Percentiles rank a stretch among this genome's conserved stretches.
These are phyloP conservation scores for Nakataea oryzae DNA, from an alignment of 2,329 filamentous ascomycete species.

Conservation along the genomic window DNA sequence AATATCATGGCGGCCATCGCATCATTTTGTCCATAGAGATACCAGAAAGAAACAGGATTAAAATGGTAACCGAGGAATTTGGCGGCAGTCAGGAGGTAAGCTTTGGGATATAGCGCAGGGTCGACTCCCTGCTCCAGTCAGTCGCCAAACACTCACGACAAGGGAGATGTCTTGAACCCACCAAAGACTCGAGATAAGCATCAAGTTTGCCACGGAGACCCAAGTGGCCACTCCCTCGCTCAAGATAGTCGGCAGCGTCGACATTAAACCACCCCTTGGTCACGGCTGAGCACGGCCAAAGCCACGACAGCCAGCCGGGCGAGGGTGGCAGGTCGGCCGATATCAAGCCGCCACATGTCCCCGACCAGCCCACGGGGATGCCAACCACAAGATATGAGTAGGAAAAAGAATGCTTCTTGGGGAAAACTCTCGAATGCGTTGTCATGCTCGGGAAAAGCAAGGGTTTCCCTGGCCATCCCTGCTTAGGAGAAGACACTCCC, in stretches of 20 bases:
- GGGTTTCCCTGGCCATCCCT: slow-evolving; percentile 24
- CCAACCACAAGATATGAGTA: slow-evolving; percentile 64
- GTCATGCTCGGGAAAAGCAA: slow-evolving; percentile 56
- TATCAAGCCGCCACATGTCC: slow-evolving; percentile 42
- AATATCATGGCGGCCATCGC: slow-evolving; percentile 54
- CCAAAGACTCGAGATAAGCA: slow-evolving; percentile 45
- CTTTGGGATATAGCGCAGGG: slow-evolving; percentile 50
- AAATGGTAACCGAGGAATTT: slow-evolving; percentile 60
- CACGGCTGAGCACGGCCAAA: slow-evolving; percentile 15
- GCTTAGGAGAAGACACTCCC: slow-evolving; percentile 1
- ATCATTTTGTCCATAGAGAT: slow-evolving; percentile 53
- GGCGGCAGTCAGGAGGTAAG: slow-evolving; percentile 62
- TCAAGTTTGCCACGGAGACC: slow-evolving; percentile 55
- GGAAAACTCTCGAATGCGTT: slow-evolving; percentile 56
- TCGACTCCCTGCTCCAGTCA: slow-evolving; percentile 39
- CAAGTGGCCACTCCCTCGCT: slow-evolving; percentile 36
- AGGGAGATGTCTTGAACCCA: slow-evolving; percentile 20
- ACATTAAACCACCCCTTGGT: slow-evolving; percentile 45
- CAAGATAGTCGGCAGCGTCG: slow-evolving; percentile 49
- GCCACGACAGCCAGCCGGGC: slow-evolving; percentile 15
- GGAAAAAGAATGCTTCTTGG: slow-evolving; percentile 55
- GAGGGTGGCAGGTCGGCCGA: slow-evolving; percentile 27
- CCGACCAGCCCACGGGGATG: slow-evolving; percentile 53
- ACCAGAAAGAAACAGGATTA: slow-evolving; percentile 73
- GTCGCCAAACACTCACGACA: not conserved